Conservation (phyloP, 2,329 filamentous ascomycete genomes). For the Paraphaeosphaeria sporulosa region DNA sequence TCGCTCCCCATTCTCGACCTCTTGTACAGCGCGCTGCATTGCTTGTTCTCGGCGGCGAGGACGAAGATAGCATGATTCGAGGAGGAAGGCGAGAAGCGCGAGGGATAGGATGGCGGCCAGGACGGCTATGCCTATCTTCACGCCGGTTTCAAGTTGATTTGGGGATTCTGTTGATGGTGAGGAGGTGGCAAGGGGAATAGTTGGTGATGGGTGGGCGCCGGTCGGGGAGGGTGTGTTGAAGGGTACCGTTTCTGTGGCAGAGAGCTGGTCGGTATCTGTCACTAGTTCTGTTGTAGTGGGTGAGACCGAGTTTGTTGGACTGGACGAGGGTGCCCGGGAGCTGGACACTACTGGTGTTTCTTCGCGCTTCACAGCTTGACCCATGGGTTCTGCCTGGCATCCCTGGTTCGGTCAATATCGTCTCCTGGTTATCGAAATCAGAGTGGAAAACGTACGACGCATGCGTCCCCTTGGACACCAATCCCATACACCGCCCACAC, state of each 20-base stretch:
- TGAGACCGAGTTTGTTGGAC: not conserved
- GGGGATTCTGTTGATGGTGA: not conserved
- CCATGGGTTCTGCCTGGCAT: not conserved
- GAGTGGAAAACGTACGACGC: slow-evolving; percentile 17
- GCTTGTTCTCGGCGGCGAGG: slow-evolving; percentile 26
- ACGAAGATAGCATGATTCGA: slow-evolving; percentile 26
- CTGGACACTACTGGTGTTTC: not conserved
- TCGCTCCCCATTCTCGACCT: slow-evolving; percentile 30
- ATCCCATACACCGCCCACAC: slow-evolving; percentile 31
- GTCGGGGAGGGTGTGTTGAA: not conserved
- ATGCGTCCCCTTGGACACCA: slow-evolving; percentile 10
- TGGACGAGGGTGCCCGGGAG: not conserved
- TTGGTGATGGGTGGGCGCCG: not conserved
- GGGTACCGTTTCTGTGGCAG: not conserved
- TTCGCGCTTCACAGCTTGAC: not conserved
- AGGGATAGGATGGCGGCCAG: slow-evolving; percentile 15
- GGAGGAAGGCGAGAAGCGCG: slow-evolving; percentile 3
- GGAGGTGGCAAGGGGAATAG: not conserved
- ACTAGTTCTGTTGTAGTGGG: not conserved
- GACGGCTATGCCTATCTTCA: slow-evolving; percentile 23
- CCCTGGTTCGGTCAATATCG: not conserved
- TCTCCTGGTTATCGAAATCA: too few species aligned
- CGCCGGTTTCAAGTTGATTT: slow-evolving; percentile 7
- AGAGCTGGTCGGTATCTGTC: too few species aligned
- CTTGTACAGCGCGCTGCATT: slow-evolving; percentile 26